Evolutionary conservation across 1,284 basidiomycete species (phyloP).

Genomic region (Inonotus hispidus): DNA sequence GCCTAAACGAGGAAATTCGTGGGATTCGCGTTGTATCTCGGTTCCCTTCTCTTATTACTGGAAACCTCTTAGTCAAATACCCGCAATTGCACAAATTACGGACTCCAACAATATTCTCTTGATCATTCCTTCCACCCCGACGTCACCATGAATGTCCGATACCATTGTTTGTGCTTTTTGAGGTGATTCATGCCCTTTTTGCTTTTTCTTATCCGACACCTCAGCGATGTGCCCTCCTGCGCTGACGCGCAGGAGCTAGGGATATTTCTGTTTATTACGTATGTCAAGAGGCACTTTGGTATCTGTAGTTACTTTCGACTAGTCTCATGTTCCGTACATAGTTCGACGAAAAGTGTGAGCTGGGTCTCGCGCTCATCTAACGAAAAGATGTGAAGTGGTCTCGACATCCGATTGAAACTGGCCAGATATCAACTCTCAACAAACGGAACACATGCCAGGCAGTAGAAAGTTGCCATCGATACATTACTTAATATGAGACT

Average conservation of each 20-base stretch:
- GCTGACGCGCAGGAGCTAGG: slow-evolving; percentile 15
- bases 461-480: background rate
- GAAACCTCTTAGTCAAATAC: background rate
- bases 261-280: background rate
- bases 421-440: background rate
- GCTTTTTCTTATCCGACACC: slow-evolving; percentile 2
- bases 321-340: background rate
- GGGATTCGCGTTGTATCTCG: background rate
- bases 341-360: background rate
- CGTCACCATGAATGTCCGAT: background rate
- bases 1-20: background rate
- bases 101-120: background rate
- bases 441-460: background rate
- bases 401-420: background rate
- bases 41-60: background rate
- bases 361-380: background rate
- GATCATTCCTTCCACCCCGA: background rate
- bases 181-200: background rate
- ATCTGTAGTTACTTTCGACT: background rate
- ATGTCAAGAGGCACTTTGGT: background rate
- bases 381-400: background rate
- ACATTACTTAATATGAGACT: background rate
- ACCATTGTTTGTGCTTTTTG: background rate
- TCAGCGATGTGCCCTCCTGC: slow-evolving; percentile 13
- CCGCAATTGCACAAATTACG: slow-evolving; percentile 3